Base-by-base conservation (phyloP, 345 rosid species). In the Bruguiera sexangula region DNA sequence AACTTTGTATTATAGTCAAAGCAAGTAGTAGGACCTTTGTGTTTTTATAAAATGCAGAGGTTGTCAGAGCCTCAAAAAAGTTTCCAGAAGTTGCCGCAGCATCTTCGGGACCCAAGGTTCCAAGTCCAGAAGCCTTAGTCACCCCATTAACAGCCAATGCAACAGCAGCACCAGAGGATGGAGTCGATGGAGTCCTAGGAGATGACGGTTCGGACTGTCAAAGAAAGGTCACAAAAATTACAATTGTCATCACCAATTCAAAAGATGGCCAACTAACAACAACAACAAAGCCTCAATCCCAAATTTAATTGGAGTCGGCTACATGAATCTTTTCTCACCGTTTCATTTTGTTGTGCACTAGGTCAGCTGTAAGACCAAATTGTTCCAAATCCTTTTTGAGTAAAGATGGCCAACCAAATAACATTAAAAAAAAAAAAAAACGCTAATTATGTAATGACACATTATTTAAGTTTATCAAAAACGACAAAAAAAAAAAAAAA, bases 181-280 rank as follows among this genome's bases (percentile, higher is more conserved):
- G 59, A 55, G 59, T n/a, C 9, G 69, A 46, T 30, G 82, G 85
- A 63, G 87, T 92, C 76, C 87, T 84, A 18, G 98, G 99, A 57
- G 99, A 96, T 53, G 94, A 84, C 58, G 99, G 96, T 73, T 96
- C 99, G 34, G 94, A 79, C 98, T 96, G 88, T 70, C 10, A 62
- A 59, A 29, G 73, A 27, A n/a, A 68, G 18, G 18, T 13, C n/a
- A 59, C 9, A 53, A 62, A 65, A 7, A 36, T 2, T 15, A 20
- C 15, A 21, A 18, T 67, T 58, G 20, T 59, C 15, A 54, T 60
- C 16, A 54, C 31, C n/a, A 60, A 53, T 39, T 30, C 61, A 32
- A 5, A 37, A 30, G 6, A 37, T 43, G 54, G 5, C 8, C 19
- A 57, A 32, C 37, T 48, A 65, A 54, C 37, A 34, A 34, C 37